A percentile compares a stretch with the other conserved stretches of the same genome.
phyloP scores from a whole-genome alignment of 305 asterid species.

The Plantago rigida region DNA sequence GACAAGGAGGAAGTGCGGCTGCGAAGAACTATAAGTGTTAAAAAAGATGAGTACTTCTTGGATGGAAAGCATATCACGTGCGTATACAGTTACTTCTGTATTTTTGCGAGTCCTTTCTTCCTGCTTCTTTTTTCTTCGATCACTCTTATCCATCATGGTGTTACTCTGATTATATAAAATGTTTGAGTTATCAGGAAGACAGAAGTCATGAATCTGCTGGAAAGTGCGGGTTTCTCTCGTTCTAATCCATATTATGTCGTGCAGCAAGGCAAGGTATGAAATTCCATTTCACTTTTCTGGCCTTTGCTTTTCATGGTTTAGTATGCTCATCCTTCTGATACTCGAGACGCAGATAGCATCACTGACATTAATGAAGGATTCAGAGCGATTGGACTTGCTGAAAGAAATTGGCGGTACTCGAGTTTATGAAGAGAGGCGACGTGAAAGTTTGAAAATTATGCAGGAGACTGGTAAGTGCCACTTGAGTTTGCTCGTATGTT shows the following conservation, averaged over 20 bases:
- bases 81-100: constrained; percentile 25
- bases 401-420: constrained; percentile 99
- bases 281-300: constrained; percentile 15
- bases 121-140: constrained; percentile 9
- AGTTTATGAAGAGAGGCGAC: constrained; percentile 95
- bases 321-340: constrained; percentile 28
- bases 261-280: constrained; percentile 88
- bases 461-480: constrained; percentile 75
- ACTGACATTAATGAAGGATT: constrained; percentile 83
- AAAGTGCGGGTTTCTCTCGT: constrained; percentile 99
- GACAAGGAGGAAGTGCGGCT: constrained; percentile 96
- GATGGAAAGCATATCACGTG: constrained; percentile 98
- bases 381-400: constrained; percentile 91
- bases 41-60: constrained; percentile 91
- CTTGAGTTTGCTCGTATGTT: constrained; percentile 24
- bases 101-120: constrained; percentile 5
- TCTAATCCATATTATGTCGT: constrained; percentile 98
- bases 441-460: constrained; percentile 94
- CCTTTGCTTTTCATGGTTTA: constrained; percentile 8
- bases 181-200: constrained; percentile 65
- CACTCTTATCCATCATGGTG: constrained; percentile 2
- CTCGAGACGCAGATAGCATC: constrained; percentile 64
- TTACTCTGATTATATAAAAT: constrained; percentile 23
- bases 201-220: constrained; percentile 95
- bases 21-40: constrained; percentile 90